Base-by-base conservation (phyloP, 148 eudicot genomes). In the Chenopodium album region DNA sequence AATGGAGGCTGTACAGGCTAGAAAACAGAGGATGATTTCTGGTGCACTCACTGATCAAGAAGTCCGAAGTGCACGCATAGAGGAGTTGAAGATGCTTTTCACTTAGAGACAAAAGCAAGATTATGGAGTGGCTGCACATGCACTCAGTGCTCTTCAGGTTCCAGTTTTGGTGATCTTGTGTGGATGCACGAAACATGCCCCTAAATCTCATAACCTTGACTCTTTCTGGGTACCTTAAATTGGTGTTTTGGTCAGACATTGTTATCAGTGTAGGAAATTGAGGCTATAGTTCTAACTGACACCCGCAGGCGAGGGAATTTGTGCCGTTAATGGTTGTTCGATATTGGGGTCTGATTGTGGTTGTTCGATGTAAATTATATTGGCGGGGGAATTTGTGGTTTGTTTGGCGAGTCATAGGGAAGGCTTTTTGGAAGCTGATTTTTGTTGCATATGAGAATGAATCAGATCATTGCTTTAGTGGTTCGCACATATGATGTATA, bases 31-130 rank as follows among this genome's bases (percentile, higher is more conserved):
- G 66, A 77, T 96, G 93, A 96, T 96, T 74, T 88, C 98, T 19
- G 99, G 99, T 79, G 98, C 99, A 69, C 88, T 96, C 73, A 94
- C 99, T 47, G 98, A 96, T 86, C 98, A 94, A 84, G 99, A 96
- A 89, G 99, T 96, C 80, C 91, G 98, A 81, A 82, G 91, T 78
- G 98, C 99, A 44, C 93, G 98, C 3, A 80, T 96, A 14, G 99
- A 94, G 85, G 98, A 96, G 84, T 85, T 96, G 80, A 96, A 94
- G 90, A 96, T 96, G 97, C 95, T 96, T 81, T 94, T 94, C 86
- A 92, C 95, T 13, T 94, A 82, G 77, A 68, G 50, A 65, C 37
- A 41, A 13, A 22, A 63, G 29, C 44, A 23, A 32, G 26, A 62
- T 60, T 23, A 28, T 66, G 12, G 46, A 44, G 63, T 4, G 31